Conservation (phyloP, 305 asterid genomes). For the Fraxinus angustifolia region DNA sequence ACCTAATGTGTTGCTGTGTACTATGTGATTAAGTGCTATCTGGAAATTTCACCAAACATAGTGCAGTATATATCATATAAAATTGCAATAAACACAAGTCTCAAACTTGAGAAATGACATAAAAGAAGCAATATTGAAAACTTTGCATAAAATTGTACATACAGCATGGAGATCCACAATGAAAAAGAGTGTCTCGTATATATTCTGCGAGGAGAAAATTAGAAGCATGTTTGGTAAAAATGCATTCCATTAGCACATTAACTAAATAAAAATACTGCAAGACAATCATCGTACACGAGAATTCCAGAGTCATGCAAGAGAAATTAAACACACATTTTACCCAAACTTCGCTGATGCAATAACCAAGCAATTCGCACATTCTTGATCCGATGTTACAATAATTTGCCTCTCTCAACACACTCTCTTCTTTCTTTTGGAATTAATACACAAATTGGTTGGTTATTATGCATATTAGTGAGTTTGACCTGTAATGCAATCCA, state of each 20-base stretch:
- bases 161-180: conserved; percentile 99
- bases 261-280: not conserved
- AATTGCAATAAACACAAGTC: not conserved
- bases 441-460: not conserved
- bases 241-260: not conserved
- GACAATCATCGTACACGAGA: conserved; percentile 9
- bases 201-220: conserved; percentile 60
- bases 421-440: not conserved
- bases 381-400: conserved; percentile 3
- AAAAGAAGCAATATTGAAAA: conserved; percentile 11
- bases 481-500: conserved; percentile 86
- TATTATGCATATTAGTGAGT: conserved; percentile 5
- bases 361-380: conserved; percentile 16
- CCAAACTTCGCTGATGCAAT: not conserved
- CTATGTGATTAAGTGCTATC: conserved; percentile 3
- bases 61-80: not conserved
- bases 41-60: conserved; percentile 12
- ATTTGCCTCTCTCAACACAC: not conserved
- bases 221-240: conserved; percentile 1
- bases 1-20: not conserved
- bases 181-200: conserved; percentile 83
- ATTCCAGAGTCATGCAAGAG: not conserved
- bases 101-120: not conserved
- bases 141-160: conserved; percentile 30
- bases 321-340: conserved; percentile 1